Conservation (phyloP, 768 basidiomycete species). For the Steccherinum ochraceum region DNA sequence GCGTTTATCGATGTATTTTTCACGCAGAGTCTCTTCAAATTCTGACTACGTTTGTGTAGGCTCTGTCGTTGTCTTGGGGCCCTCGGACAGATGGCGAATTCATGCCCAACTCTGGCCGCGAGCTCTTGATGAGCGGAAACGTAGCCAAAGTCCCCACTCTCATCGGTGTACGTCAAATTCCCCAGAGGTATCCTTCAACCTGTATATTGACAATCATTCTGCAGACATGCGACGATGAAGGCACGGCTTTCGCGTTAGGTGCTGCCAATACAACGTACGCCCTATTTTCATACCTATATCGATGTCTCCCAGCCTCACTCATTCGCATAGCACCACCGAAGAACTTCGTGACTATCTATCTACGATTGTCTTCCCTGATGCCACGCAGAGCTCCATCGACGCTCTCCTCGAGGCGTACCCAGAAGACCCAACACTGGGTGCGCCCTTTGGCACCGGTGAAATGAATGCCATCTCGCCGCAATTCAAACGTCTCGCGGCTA, state of each 20-base stretch:
- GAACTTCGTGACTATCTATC: slow-evolving; percentile 13
- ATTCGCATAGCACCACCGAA: slow-evolving; percentile 16
- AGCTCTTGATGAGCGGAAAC: slow-evolving; percentile 34
- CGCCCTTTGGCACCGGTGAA: slow-evolving; percentile 45
- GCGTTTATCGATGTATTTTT: neutral
- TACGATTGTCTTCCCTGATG: slow-evolving; percentile 17
- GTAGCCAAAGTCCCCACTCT: slow-evolving; percentile 46
- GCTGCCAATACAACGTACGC: slow-evolving; percentile 25
- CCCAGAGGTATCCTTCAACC: neutral
- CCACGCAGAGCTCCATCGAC: slow-evolving; percentile 11
- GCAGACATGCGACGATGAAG: slow-evolving; percentile 44
- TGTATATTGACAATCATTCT: too few relatives aligned
- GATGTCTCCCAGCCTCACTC: neutral
- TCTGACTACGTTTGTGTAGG: neutral
- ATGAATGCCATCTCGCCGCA: slow-evolving; percentile 39
- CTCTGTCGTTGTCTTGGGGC: slow-evolving; percentile 31
- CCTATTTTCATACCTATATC: slow-evolving; percentile 21
- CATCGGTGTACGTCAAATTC: slow-evolving; percentile 25
- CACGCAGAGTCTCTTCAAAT: neutral
- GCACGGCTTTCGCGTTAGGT: slow-evolving; percentile 32
- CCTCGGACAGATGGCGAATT: slow-evolving; percentile 46
- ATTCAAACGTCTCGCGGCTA: slow-evolving; percentile 24
- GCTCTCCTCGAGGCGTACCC: slow-evolving; percentile 18
- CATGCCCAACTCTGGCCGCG: slow-evolving; percentile 33
- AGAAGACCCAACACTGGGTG: slow-evolving; percentile 36